These are phyloP conservation scores for Cytospora mali DNA, from an alignment of 2,329 filamentous ascomycete species.

Conservation along the genomic window DNA sequence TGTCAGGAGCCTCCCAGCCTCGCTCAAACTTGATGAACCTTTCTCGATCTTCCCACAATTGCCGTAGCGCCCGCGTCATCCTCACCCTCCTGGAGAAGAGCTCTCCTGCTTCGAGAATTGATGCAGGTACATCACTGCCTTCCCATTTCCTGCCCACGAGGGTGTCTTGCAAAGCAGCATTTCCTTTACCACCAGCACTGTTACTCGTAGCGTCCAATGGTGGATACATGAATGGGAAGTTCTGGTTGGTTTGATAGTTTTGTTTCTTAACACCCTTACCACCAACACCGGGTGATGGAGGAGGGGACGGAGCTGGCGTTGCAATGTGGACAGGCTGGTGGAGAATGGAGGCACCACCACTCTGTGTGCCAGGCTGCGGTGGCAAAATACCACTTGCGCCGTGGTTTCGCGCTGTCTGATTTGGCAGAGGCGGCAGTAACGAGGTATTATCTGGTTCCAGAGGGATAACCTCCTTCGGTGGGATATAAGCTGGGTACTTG, in stretches of 20 bases:
- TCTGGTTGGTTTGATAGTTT: constrained; percentile 98
- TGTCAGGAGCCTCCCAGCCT: constrained; percentile 71
- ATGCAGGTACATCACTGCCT: constrained; percentile 90
- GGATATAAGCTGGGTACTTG: constrained; percentile 96
- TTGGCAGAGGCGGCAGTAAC: constrained; percentile 81
- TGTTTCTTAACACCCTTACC: constrained; percentile 97
- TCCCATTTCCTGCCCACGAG: constrained; percentile 87
- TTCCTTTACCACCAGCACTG: constrained; percentile 85
- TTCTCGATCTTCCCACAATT: constrained; percentile 93
- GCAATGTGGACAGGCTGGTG: constrained; percentile 97
- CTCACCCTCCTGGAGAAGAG: constrained; percentile 88
- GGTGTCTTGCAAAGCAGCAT: constrained; percentile 75
- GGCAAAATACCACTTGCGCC: constrained; percentile 65
- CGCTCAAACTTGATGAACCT: constrained; percentile 89
- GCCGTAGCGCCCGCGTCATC: constrained; percentile 87
- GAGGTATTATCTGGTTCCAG: constrained; percentile 90
- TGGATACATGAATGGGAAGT: constrained; percentile 97
- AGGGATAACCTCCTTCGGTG: constrained; percentile 79
- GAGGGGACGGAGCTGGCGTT: constrained; percentile 94
- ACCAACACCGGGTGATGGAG: constrained; percentile 82
- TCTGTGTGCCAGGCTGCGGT: constrained; percentile 55
- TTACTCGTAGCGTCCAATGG: constrained; percentile 88
- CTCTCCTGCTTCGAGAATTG: constrained; percentile 91
- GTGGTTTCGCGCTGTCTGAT: constrained; percentile 66
- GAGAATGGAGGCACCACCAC: constrained; percentile 75